Percentiles rank a stretch among this genome's conserved stretches.
These are phyloP conservation scores for Alternaria longipes DNA, from an alignment of 2,329 filamentous ascomycete species.

Conservation along the genomic window DNA sequence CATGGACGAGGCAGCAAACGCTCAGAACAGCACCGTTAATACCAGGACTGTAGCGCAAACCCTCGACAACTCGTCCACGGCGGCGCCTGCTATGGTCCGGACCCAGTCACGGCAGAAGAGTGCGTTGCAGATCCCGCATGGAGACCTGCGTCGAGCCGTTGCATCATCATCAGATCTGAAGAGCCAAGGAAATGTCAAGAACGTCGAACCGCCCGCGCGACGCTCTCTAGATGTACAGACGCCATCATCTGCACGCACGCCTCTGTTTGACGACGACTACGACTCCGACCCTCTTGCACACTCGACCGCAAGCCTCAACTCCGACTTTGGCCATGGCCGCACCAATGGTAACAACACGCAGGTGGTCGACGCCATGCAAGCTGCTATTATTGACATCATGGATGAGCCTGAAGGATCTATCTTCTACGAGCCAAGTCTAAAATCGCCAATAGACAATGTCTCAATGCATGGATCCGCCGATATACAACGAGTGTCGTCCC, in stretches of 20 bases:
- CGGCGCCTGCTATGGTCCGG: constrained; percentile 54
- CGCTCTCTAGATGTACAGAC: constrained; percentile 75
- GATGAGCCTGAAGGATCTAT: constrained; percentile 76
- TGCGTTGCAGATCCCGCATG: constrained; percentile 49
- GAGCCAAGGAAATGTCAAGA: constrained; percentile 56
- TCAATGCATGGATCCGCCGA: constrained; percentile 73
- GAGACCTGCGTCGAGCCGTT: constrained; percentile 67
- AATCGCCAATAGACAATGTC: constrained; percentile 67
- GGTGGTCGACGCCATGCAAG: constrained; percentile 92
- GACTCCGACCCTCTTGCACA: constrained; percentile 75
- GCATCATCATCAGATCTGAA: constrained; percentile 69
- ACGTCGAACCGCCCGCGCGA: constrained; percentile 61
- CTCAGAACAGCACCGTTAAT: constrained; percentile 39
- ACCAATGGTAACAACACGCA: constrained; percentile 72
- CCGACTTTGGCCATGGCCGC: constrained; percentile 60
- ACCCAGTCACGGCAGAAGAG: constrained; percentile 57
- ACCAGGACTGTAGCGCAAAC: constrained; percentile 39
- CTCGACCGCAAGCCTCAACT: constrained; percentile 82
- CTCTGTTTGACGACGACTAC: constrained; percentile 85
- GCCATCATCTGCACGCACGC: constrained; percentile 54
- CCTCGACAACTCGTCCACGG: constrained; percentile 32
- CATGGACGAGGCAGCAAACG: constrained; percentile 72
- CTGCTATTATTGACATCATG: constrained; percentile 91
- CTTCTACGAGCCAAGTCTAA: constrained; percentile 65
- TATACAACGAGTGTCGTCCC: constrained; percentile 55